Evolutionary conservation across 352 stramenopile species (phyloP), one percentile per base, ranked within the genome.

Genomic region (Globisporangium heterothallicum): DNA sequence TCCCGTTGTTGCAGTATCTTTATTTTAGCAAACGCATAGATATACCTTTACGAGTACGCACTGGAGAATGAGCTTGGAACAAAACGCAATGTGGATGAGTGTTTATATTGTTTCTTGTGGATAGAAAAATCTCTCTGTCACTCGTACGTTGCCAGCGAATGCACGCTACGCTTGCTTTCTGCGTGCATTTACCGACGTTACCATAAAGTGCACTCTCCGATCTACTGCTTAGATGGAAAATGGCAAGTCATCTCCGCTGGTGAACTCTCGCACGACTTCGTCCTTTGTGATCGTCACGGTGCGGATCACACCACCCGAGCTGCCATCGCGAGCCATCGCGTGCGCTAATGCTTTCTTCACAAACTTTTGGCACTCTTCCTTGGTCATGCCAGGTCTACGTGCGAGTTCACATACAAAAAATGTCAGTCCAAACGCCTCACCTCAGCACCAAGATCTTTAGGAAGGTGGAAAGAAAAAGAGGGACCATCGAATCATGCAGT

Each of bases 261-360:
- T 89, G 63, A 97, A 98, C 53, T 97, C 90, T 32, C 92, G 86
- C 60, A 96, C 78, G 52, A 94, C 81, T 26, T 94, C 93, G 50
- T 93, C 79, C 44, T 88, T 77, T 59, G 82, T 96, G 56, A 99
- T 98, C 51, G 84, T 92, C 53, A 98, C 86, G 14, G 95, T 98
- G 54, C 97, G 85, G 68, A 99, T 98, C 41, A 99, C 94, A 55
- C 97, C 97, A 47, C 97, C 97, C n/a, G 92, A 98, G 58, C 88
- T 98, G 49, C 97, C 97, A 80, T 99, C 97, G 25, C 97, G 83
- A 13, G 96, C 92, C 97, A 99, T 99, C 25, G 97, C 97, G 78
- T 99, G 96, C 30, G 86, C 63, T 55, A 99, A 70, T 50, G 90
- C 81, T 68, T 98, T 98, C 64, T 97, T 97, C 40, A 98, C 94